phyloP scores from a whole-genome alignment of 1,139 yeast species.

The Magnusiomyces tetraspermus region DNA sequence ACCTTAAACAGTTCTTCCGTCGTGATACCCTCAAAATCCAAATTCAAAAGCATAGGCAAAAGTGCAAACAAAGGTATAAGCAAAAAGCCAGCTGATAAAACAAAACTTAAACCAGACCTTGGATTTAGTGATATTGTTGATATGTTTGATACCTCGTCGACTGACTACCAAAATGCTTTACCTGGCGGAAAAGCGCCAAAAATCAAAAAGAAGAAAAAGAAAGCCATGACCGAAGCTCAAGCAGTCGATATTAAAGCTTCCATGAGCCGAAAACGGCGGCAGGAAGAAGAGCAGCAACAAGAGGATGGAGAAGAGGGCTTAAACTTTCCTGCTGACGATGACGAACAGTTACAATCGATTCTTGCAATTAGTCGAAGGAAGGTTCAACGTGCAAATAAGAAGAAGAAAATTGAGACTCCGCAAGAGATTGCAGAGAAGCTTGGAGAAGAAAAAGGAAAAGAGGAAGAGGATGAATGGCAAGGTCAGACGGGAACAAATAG shows the following conservation, averaged over 20 bases:
- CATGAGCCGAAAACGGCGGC: constrained; percentile 18
- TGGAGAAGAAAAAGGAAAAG: constrained; percentile 34
- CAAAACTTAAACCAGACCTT: constrained; percentile 16
- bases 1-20: constrained; percentile 22
- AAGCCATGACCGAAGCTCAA: constrained; percentile 16
- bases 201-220: constrained; percentile 25
- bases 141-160: constrained; percentile 12
- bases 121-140: constrained; percentile 8
- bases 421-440: constrained; percentile 43
- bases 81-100: constrained; percentile 5
- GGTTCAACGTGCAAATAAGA: constrained; percentile 28
- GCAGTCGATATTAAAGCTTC: neutral
- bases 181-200: constrained; percentile 41
- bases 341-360: constrained; percentile 41
- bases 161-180: constrained; percentile 27
- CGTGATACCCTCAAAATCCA: constrained; percentile 1
- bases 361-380: constrained; percentile 37
- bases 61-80: neutral
- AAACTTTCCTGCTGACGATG: constrained; percentile 30
- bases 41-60: neutral
- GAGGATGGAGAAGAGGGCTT: constrained; percentile 20
- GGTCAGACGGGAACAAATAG: constrained; percentile 6
- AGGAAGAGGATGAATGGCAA: constrained; percentile 17
- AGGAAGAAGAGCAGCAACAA: too few species aligned
- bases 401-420: constrained; percentile 22